Evolutionary conservation across 495 filamentous ascomycete genomes (phyloP).

Genomic region (Penicillium longicatenatum): DNA sequence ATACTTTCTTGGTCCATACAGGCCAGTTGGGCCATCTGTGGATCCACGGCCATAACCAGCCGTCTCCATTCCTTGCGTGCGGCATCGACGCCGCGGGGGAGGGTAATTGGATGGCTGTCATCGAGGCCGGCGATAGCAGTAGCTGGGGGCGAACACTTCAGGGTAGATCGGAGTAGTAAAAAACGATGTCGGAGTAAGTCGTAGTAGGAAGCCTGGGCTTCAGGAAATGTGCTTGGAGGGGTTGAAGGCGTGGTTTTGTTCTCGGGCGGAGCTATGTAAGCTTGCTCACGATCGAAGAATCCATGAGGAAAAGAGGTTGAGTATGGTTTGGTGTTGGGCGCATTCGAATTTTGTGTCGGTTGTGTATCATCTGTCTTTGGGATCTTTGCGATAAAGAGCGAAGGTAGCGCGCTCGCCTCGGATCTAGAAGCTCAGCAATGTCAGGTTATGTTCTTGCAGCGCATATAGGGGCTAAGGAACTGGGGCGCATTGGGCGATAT

Average conservation of each 20-base stretch:
- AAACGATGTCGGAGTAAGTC: conserved; percentile 62
- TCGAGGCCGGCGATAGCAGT: conserved; percentile 53
- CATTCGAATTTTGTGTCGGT: not conserved
- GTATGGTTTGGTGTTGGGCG: not conserved
- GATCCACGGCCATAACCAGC: conserved; percentile 56
- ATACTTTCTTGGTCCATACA: conserved; percentile 65
- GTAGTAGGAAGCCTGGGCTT: conserved; percentile 64
- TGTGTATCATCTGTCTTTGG: not conserved
- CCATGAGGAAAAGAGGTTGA: conserved; percentile 9
- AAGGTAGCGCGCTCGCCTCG: conserved; percentile 70
- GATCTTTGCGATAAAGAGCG: conserved; percentile 57
- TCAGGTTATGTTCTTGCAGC: conserved; percentile 2
- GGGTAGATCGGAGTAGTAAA: conserved; percentile 54
- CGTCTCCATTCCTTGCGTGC: conserved; percentile 51
- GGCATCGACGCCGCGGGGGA: conserved; percentile 46
- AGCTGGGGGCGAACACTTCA: conserved; percentile 57
- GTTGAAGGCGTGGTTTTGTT: not conserved
- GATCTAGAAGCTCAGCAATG: conserved; percentile 51
- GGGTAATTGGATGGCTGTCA: conserved; percentile 56
- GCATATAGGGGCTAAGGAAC: conserved; percentile 9
- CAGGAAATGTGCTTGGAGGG: conserved; percentile 30
- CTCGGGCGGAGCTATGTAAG: conserved; percentile 24
- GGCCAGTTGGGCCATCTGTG: conserved; percentile 67
- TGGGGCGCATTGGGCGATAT: conserved; percentile 31
- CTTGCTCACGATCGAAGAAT: conserved; percentile 25